Base-by-base conservation (phyloP, 306 rosid species). In the Quercus gilva region DNA sequence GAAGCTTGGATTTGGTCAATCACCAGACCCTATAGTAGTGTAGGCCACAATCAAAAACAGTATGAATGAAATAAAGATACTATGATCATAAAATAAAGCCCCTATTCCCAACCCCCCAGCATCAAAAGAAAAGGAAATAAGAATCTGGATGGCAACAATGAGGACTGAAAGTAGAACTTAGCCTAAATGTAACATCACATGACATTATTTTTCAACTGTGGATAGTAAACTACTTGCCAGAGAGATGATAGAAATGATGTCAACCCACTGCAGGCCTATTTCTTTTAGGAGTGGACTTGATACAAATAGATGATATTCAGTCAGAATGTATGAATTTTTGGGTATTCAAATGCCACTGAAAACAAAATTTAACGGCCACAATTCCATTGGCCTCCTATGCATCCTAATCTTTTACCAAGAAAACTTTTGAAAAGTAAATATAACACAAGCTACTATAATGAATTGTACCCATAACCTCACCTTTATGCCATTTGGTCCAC, bases 21-120 rank as follows among this genome's bases (percentile, higher is more conserved):
- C 83, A 92, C 90, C 72, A 76, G 74, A 56, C 98, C 98, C 98
- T 94, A 58, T 17, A 60, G 83, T 49, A 41, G 58, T 35, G 41
- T 5, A 79, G 69, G 69, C 2, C 53, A 64, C 60, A 77, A 60
- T 74, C 25, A 55, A 26, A 45, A 71, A 8, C 20, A 33, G 56
- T 26, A 31, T 49, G 3, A 21, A 26, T 67, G 5, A 20, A 49
- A 69, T n/a, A 64, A 75, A 53, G 49, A 51, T 37, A 69, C 77
- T 20, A 20, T 69, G 31, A 29, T 51, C 2, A 23, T 51, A 29
- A 21, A n/a, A 49, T 41, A 64, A 31, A 35, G 25, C 64, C 64
- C 28, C 25, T 58, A 20, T 10, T 58, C 11, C n/a, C 37, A 35
- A 35, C 41, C 41, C 41, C 41, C 41, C 37, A 17, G 17, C 43